phyloP scores from a whole-genome alignment of 805 yeast genomes.

The Myxozyma sirexii region DNA sequence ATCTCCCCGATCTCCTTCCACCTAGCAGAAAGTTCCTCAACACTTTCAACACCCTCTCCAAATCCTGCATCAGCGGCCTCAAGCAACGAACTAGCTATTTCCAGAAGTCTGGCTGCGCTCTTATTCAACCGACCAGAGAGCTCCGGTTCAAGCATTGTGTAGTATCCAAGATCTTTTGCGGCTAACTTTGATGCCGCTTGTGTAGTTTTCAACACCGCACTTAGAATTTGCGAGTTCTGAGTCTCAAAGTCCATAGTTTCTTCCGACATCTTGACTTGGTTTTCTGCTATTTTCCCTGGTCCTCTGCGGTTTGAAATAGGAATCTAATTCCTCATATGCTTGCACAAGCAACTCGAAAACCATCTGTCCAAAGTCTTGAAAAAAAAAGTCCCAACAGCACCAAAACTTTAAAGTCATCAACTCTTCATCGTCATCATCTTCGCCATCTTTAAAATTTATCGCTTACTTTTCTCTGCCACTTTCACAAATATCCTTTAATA shows the following conservation, averaged over 20 bases:
- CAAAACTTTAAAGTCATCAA: too few species aligned
- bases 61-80: constrained; percentile 21
- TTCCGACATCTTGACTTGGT: not conserved
- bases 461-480: too few species aligned
- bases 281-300: not conserved
- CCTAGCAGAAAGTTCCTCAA: constrained; percentile 49
- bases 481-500: too few species aligned
- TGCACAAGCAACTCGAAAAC: too few species aligned
- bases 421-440: too few species aligned
- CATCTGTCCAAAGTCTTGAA: too few species aligned
- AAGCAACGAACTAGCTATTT: constrained; percentile 31
- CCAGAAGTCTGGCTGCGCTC: constrained; percentile 37
- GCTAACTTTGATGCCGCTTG: constrained; percentile 28
- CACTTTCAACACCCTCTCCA: constrained; percentile 42
- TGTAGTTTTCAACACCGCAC: constrained; percentile 20
- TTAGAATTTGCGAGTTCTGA: constrained; percentile 1
- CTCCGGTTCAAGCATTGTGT: constrained; percentile 59
- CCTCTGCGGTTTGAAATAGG: too few species aligned
- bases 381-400: too few species aligned
- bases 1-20: constrained; percentile 68
- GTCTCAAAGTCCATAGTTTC: not conserved
- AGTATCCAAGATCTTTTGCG: constrained; percentile 79
- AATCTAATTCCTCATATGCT: too few species aligned
- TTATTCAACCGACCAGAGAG: constrained; percentile 41
- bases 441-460: too few species aligned